These are phyloP conservation scores for Boletus reticulatus DNA, from an alignment of 768 basidiomycete genomes.

Conservation along the genomic window DNA sequence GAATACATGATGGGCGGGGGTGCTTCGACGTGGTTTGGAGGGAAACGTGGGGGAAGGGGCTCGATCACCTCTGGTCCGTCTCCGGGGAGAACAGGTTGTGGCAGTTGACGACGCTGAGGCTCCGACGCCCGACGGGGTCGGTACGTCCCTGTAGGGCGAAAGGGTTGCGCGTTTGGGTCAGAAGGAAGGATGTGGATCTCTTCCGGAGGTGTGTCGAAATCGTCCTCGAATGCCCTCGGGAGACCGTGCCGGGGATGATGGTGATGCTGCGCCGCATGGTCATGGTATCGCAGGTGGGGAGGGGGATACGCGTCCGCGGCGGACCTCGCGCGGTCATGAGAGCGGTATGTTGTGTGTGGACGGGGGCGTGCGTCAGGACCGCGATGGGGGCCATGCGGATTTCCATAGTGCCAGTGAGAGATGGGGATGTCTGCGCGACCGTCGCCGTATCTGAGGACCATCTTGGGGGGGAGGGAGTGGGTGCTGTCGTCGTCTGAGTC, in stretches of 20 bases:
- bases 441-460: conserved; percentile 67
- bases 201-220: conserved; percentile 43
- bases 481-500: conserved; percentile 43
- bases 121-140: conserved; percentile 31
- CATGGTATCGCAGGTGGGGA: conserved; percentile 32
- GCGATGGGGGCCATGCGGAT: conserved; percentile 12
- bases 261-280: conserved; percentile 10
- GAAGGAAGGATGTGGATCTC: conserved; percentile 65
- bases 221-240: conserved; percentile 16
- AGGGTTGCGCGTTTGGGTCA: conserved; percentile 35
- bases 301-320: conserved; percentile 30
- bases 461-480: conserved; percentile 60
- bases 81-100: conserved; percentile 15
- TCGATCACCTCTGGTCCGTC: conserved; percentile 33
- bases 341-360: conserved; percentile 31
- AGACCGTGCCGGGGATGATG: conserved; percentile 16
- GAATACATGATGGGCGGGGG: conserved; percentile 34
- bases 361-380: conserved; percentile 24
- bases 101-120: conserved; percentile 25
- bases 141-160: conserved; percentile 29
- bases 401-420: conserved; percentile 40
- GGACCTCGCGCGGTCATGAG: conserved; percentile 39
- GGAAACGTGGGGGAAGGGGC: conserved; percentile 33
- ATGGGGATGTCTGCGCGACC: conserved; percentile 66
- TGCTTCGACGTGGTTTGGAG: conserved; percentile 19